Base-by-base conservation (phyloP, 2,329 filamentous ascomycete genomes). In the Beauveria sp. region DNA sequence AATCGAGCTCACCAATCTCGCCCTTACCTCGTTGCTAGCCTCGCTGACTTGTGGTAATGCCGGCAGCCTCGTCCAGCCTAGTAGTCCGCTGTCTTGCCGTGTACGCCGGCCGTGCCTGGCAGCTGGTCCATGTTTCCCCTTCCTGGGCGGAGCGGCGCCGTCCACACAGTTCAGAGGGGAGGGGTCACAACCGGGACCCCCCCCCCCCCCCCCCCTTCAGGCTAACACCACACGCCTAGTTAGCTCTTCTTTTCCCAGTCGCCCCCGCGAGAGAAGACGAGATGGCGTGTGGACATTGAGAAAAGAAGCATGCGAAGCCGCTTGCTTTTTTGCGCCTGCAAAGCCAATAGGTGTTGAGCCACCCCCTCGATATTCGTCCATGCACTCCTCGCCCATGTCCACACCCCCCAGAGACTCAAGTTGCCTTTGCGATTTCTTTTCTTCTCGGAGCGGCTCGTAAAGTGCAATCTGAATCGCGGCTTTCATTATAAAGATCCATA, bases 401-500 rank as follows among this genome's bases (percentile, higher is more conserved):
- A 28, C 56, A 40, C 56, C 34, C 56, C 56, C 30, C 16, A 5
- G 22, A 43, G 40, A 58, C 56, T 30, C 28, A 18, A n/a, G 22
- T 42, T 58, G 22, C 38, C 46, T 51, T 34, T 58, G 34, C 34
- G 34, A 40, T 43, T 58, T 51, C 45, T 58, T 56, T 58, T 40
- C 34, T 58, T 43, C 47, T 58, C 22, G 47, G 22, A 51, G 22
- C 24, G 28, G 24, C 30, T 58, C 43, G 30, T n/a, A 20, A 58
- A 58, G 49, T 30, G 18, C 56, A 43, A 47, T 58, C 46, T 51
- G 40, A 60, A 60, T 60, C 42, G 49, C 58, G 49, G 40, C 58
- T 53, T 53, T 16, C 51, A 45, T 59, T 59, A 59, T 59, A 59
- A 59, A 59, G 46, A 50, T 51, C 56, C 45, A 50, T 58, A 26